Conservation (phyloP, 768 basidiomycete species). For the Nevesoporus exiguus region DNA sequence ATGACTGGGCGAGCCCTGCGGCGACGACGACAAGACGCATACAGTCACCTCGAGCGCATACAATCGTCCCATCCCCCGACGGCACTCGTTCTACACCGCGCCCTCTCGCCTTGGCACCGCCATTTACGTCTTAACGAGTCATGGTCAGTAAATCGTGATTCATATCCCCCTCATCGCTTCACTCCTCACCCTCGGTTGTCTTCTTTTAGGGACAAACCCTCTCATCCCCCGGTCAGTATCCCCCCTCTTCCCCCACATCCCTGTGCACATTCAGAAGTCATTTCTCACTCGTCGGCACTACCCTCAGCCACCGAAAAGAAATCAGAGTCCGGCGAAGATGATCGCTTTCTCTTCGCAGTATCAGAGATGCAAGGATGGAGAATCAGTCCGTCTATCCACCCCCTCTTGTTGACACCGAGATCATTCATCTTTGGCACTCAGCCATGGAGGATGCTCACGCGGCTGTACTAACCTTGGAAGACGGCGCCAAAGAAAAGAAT, state of each 20-base stretch:
- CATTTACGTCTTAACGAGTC: conserved; percentile 29
- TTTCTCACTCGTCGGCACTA: conserved; percentile 14
- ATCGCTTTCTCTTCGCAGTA: conserved; percentile 67
- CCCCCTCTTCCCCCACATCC: not conserved
- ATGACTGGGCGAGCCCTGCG: conserved; percentile 5
- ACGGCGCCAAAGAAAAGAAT: conserved; percentile 44
- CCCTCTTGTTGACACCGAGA: not conserved
- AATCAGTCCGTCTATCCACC: conserved; percentile 66
- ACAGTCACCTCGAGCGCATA: conserved; percentile 13
- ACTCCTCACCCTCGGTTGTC: conserved; percentile 1
- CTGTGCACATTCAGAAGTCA: not conserved
- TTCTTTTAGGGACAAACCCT: conserved; percentile 76
- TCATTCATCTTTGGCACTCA: conserved; percentile 30
- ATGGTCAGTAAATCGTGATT: conserved; percentile 25
- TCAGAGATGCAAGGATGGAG: conserved; percentile 99
- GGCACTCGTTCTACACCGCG: not conserved
- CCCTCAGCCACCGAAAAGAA: conserved; percentile 75
- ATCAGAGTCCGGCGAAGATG: conserved; percentile 69
- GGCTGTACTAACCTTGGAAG: conserved; percentile 65
- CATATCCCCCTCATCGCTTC: not conserved
- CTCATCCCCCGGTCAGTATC: conserved; percentile 65
- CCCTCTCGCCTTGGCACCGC: not conserved
- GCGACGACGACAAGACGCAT: conserved; percentile 13
- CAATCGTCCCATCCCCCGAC: conserved; percentile 2
- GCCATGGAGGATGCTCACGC: conserved; percentile 98